These are phyloP conservation scores for Suhomyces choctaworum DNA, from an alignment of 1,139 yeast species.

Conservation along the genomic window DNA sequence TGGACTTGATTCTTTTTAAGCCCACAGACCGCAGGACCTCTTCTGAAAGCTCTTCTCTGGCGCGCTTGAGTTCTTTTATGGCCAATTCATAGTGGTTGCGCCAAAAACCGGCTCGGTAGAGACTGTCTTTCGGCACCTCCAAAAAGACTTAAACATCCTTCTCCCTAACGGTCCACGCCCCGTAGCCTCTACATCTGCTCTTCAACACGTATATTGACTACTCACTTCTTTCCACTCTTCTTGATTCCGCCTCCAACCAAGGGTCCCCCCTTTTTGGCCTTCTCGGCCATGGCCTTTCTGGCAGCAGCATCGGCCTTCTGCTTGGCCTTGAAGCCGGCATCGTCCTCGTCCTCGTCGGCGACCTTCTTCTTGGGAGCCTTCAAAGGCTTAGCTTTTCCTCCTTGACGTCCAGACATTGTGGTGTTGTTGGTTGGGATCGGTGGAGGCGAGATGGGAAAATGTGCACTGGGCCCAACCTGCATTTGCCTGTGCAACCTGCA, in stretches of 20 bases:
- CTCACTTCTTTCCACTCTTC: conserved; percentile 71
- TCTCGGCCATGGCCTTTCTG: conserved; percentile 83
- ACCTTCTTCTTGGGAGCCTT: conserved; percentile 78
- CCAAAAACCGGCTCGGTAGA: too few species aligned
- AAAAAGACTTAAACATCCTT: too few species aligned
- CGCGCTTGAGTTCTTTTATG: too few species aligned
- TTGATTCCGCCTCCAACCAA: conserved; percentile 92
- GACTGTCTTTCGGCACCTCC: too few species aligned
- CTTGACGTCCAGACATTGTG: conserved; percentile 70
- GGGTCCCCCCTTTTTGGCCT: conserved; percentile 89
- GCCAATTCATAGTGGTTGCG: too few species aligned
- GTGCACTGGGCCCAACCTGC: not conserved
- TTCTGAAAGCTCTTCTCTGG: too few species aligned
- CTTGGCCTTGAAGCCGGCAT: conserved; percentile 85
- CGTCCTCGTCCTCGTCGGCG: conserved; percentile 79
- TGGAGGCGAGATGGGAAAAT: not conserved
- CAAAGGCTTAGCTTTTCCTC: conserved; percentile 69
- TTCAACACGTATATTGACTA: too few species aligned
- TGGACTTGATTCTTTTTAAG: too few species aligned
- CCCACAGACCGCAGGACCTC: too few species aligned
- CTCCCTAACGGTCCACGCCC: too few species aligned
- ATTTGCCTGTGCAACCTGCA: too few species aligned
- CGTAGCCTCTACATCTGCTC: too few species aligned
- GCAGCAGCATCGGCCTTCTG: conserved; percentile 95
- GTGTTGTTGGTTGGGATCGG: not conserved